Evolutionary conservation across 306 rosid species (phyloP), one percentile per base, ranked within the genome.

Genomic region (Fagus crenata): DNA sequence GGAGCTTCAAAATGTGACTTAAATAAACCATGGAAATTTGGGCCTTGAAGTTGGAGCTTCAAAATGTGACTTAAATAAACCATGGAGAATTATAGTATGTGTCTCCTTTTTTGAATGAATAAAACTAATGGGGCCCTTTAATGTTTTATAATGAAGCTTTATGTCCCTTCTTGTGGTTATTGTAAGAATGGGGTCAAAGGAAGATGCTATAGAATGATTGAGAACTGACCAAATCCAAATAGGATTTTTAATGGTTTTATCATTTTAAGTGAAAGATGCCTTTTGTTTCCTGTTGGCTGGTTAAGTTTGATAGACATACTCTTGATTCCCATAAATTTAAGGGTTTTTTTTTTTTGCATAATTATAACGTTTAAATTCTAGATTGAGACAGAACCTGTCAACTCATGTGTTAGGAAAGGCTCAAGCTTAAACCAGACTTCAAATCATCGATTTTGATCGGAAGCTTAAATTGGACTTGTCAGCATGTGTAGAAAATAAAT

Each of bases 1-100:
- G 69, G 80, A 54, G 73, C 7, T 42, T 53, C 74, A 17, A 49
- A 73, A 69, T 80, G 56, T 32, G 70, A 59, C 15, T 53, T 75
- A 32, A 56, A 75, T 60, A 58, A 39, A 72, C 36, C 56, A 15
- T 36, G 49, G 46, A 43, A n/a, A n/a, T n/a, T n/a, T n/a, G n/a
- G n/a, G n/a, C 31, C 81, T 80, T 22, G n/a, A 35, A 40, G 33
- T 67, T 84, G 69, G 80, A 54, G 73, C 7, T 42, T 53, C 74
- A 17, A 49, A 73, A 69, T 80, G 56, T 32, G 70, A 59, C 15
- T 53, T 75, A 32, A 56, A 75, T 60, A 58, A 40, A 72, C 36
- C 56, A 15, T 36, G 49, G 49, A 43, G 43, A 6, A 14, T 15
- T 64, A 36, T n/a, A 15, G 18, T 8, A 5, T 56, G 17, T 12